Base-by-base conservation (phyloP, 257 asterid genomes). In the Knoxia roxburghii region DNA sequence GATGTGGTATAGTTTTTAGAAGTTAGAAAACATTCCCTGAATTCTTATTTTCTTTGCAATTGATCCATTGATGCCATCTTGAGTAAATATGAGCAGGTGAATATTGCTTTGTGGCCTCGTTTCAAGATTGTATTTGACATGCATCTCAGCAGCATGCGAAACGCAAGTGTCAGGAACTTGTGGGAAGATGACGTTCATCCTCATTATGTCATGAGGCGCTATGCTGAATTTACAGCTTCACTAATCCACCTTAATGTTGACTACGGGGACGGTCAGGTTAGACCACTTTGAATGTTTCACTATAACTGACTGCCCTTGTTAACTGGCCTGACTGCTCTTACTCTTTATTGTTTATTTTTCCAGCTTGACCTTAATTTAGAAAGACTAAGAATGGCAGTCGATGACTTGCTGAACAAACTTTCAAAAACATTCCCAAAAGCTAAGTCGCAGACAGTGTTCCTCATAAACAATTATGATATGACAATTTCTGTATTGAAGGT, bases 111-210 rank as follows among this genome's bases (percentile, higher is more conserved):
- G 72, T 94, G 99, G 97, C 99, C 99, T 40, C 95, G 97, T 61
- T 94, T 94, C 86, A 94, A 94, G 89, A 85, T 94, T 92, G 99
- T 90, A 45, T 90, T 94, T 75, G 97, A 94, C 82, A 85, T 88
- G 99, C 99, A 94, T 70, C 89, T 94, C 83, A 82, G 78, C 81
- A 94, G 99, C 77, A 74, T 94, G 68, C 89, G 95, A 60, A 94
- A 86, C 75, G 99, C 96, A 74, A 86, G 79, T 82, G 73, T 94
- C 68, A 82, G 82, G 73, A 84, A 80, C 69, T 78, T 94, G 82
- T 94, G 97, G 99, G 97, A 94, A 80, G 96, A 90, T 85, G 97
- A 94, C 81, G 95, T 94, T 46, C 99, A 80, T 81, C 97, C 96
- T 66, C 97, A 94, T 84, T 94, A 90, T 77, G 97, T 94, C 77